phyloP scores from a whole-genome alignment of 2,329 filamentous ascomycete genomes.

The Curvularia sp. region DNA sequence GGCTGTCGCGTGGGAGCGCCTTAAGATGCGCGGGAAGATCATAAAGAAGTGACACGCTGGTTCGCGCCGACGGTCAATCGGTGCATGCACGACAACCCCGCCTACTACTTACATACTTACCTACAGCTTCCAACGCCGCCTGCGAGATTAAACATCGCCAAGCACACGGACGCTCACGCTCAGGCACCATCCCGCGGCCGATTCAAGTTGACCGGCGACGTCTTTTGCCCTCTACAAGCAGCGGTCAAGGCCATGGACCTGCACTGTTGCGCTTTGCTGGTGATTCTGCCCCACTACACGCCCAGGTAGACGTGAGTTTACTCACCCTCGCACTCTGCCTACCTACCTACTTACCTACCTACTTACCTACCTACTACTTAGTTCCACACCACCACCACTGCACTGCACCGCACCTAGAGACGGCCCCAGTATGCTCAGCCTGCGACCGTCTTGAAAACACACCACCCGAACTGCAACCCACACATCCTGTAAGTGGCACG shows the following conservation, averaged over 20 bases:
- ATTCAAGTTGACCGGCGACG: conserved; percentile 2
- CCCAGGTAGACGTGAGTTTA: conserved; percentile 23
- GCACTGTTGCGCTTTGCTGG: conserved; percentile 9
- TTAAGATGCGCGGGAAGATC: conserved; percentile 41
- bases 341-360: too few species aligned
- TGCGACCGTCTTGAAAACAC: neutral
- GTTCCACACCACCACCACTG: conserved; percentile 1
- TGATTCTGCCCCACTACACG: conserved; percentile 19
- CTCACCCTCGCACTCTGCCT: neutral
- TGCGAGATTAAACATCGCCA: conserved; percentile 12
- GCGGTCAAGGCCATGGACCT: conserved; percentile 25
- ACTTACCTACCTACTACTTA: neutral
- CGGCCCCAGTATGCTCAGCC: conserved; percentile 4
- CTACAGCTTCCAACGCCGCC: conserved; percentile 19
- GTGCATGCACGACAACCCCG: conserved; percentile 33
- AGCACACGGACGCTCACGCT: conserved; percentile 7
- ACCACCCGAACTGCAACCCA: neutral
- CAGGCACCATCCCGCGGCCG: conserved; percentile 4
- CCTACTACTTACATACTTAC: conserved; percentile 1
- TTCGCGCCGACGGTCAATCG: conserved; percentile 32
- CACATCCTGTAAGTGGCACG: conserved; percentile 3
- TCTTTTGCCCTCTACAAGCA: neutral
- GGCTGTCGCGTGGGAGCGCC: conserved; percentile 40
- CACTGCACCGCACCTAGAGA: neutral
- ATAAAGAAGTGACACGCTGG: conserved; percentile 28